Evolutionary conservation across 805 yeast genomes (phyloP).

Genomic region (Barnettozyma sucrosica): DNA sequence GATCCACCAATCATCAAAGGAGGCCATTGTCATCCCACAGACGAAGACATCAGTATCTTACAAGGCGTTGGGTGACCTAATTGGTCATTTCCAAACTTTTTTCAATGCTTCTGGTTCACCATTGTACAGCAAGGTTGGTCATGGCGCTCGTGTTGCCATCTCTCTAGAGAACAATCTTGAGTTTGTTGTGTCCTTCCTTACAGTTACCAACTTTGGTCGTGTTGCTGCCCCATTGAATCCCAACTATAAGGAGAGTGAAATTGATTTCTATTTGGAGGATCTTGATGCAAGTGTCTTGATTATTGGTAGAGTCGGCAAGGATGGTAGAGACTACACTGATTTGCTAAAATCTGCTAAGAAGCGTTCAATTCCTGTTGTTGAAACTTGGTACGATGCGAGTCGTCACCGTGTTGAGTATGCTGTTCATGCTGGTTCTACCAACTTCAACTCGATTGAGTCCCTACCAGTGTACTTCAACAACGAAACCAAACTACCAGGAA

Average conservation of each 20-base stretch:
- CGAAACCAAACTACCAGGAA: constrained; percentile 33
- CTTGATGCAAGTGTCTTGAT: constrained; percentile 50
- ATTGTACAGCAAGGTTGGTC: constrained; percentile 27
- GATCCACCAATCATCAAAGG: constrained; percentile 4
- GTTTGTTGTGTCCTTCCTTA: constrained; percentile 49
- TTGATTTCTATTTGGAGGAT: constrained; percentile 60
- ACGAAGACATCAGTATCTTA: constrained; percentile 31
- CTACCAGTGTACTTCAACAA: constrained; percentile 29
- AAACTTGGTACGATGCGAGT: constrained; percentile 40
- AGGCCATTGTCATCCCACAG: constrained; percentile 9
- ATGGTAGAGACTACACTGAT: constrained; percentile 30
- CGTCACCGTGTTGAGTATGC: constrained; percentile 40
- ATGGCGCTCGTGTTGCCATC: constrained; percentile 49
- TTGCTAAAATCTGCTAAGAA: constrained; percentile 46
- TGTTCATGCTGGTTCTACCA: constrained; percentile 24
- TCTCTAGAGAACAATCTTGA: constrained; percentile 59
- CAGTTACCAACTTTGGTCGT: constrained; percentile 47
- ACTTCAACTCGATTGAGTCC: constrained; percentile 23
- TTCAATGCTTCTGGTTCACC: constrained; percentile 39
- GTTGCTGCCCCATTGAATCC: constrained; percentile 70
- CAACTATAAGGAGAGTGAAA: constrained; percentile 52
- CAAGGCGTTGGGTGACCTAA: constrained; percentile 36
- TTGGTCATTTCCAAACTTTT: constrained; percentile 45
- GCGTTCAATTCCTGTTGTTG: constrained; percentile 44
- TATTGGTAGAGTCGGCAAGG: constrained; percentile 46